These are phyloP conservation scores for Pyrenophora graminea DNA, from an alignment of 2,329 filamentous ascomycete genomes.

Conservation along the genomic window DNA sequence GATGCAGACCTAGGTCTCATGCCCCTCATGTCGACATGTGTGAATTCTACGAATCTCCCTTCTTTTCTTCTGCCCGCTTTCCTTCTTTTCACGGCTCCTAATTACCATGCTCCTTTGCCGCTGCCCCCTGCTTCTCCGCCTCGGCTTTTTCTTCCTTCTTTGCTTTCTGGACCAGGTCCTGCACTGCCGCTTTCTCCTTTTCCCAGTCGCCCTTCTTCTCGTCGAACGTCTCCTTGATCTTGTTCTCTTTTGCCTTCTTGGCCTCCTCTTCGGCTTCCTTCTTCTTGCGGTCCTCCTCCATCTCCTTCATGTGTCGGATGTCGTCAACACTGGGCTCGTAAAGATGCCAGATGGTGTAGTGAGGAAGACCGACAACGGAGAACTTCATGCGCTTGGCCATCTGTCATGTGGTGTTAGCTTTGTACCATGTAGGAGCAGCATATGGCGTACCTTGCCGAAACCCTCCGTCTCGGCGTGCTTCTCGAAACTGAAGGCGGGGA, in stretches of 20 bases:
- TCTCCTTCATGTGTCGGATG: constrained; percentile 97
- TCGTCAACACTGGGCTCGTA: constrained; percentile 99
- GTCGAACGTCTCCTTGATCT: constrained; percentile 79
- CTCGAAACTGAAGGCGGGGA: constrained; percentile 97
- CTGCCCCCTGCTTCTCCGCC: constrained; percentile 53
- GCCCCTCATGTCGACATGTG: neutral
- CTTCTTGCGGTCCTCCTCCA: constrained; percentile 83
- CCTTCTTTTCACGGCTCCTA: constrained; percentile 34
- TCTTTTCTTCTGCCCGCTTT: constrained; percentile 23
- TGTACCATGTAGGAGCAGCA: neutral
- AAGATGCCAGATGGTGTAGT: constrained; percentile 99
- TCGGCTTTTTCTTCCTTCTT: constrained; percentile 46
- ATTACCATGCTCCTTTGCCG: constrained; percentile 31
- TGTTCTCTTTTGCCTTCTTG: constrained; percentile 72
- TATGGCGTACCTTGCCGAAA: constrained; percentile 81
- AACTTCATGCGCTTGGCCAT: constrained; percentile 98
- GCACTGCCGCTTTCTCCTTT: constrained; percentile 81
- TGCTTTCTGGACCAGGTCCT: constrained; percentile 66
- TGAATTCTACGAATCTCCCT: constrained; percentile 5
- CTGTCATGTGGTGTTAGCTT: constrained; percentile 54
- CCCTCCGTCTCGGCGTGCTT: constrained; percentile 98
- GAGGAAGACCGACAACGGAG: constrained; percentile 91
- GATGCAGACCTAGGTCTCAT: neutral
- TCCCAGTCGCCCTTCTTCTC: constrained; percentile 82
- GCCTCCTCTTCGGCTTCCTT: constrained; percentile 80